A percentile compares a stretch with the other conserved stretches of the same genome.
These are phyloP conservation scores for Aureobasidium sp. DNA, from an alignment of 2,329 filamentous ascomycete species.

Conservation along the genomic window DNA sequence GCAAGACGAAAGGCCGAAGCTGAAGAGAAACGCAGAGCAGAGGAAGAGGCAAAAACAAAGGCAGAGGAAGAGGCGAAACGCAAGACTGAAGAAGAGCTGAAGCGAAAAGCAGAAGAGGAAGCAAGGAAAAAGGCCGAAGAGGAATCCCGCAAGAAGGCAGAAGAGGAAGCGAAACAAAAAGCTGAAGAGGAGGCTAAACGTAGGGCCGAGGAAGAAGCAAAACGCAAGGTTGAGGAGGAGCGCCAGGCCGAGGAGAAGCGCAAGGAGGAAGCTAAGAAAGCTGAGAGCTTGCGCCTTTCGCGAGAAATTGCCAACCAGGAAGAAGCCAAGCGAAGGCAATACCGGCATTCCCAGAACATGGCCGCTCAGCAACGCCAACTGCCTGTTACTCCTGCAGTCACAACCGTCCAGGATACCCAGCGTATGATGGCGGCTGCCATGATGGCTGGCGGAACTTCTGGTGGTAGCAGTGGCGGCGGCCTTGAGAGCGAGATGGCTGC, in stretches of 20 bases:
- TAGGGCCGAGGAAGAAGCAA: constrained; percentile 20
- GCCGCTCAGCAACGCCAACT: not conserved
- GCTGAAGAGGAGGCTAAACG: constrained; percentile 21
- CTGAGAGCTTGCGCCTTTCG: not conserved
- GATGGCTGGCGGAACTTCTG: not conserved
- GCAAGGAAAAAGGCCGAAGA: constrained; percentile 21
- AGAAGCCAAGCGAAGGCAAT: not conserved
- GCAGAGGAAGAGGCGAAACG: constrained; percentile 23
- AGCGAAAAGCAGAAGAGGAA: constrained; percentile 21
- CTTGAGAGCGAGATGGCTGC: constrained; percentile 44
- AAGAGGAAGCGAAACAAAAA: constrained; percentile 20
- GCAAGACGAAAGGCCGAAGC: constrained; percentile 29
- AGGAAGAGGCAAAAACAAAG: constrained; percentile 26
- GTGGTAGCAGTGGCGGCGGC: constrained; percentile 17
- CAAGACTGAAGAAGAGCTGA: constrained; percentile 23
- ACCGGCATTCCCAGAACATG: not conserved
- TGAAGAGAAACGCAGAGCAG: constrained; percentile 23
- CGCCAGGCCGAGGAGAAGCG: constrained; percentile 6
- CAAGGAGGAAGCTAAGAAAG: not conserved
- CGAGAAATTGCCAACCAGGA: not conserved
- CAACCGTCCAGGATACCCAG: not conserved
- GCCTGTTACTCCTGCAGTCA: not conserved
- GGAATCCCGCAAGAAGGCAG: constrained; percentile 16
- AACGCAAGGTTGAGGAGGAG: constrained; percentile 24
- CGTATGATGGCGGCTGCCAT: constrained; percentile 9